These are phyloP conservation scores for Gelatoporia subvermispora DNA, from an alignment of 768 basidiomycete species.

Conservation along the genomic window DNA sequence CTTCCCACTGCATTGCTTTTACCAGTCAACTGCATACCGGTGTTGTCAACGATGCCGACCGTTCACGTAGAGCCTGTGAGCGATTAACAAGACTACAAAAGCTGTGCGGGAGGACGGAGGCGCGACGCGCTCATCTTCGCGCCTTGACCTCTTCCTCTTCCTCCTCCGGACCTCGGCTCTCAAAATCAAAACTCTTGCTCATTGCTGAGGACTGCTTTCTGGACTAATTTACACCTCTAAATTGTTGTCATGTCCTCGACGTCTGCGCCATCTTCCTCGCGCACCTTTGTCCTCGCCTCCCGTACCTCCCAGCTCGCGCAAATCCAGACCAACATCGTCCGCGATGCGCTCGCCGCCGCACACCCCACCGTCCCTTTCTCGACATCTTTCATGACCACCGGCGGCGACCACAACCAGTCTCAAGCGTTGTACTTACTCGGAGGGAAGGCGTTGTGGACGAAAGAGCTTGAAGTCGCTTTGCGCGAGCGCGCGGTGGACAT, in stretches of 20 bases:
- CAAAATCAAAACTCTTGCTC: no score
- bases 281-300: slow-evolving; percentile 75
- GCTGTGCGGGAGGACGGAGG: no score
- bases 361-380: slow-evolving; percentile 49
- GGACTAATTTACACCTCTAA: background rate
- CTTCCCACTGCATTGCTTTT: no score
- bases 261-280: slow-evolving; percentile 15
- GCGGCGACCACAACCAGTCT: slow-evolving; percentile 85
- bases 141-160: no score
- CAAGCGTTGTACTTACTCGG: slow-evolving; percentile 83
- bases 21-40: no score
- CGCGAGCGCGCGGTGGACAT: slow-evolving; percentile 74
- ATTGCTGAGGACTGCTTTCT: no score
- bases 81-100: no score
- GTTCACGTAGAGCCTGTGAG: no score
- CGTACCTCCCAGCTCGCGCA: slow-evolving; percentile 85
- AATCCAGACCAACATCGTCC: slow-evolving; percentile 82
- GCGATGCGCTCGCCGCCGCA: slow-evolving; percentile 51
- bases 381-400: slow-evolving; percentile 63
- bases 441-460: slow-evolving; percentile 94
- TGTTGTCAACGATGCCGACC: no score
- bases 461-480: slow-evolving; percentile 88
- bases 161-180: no score
- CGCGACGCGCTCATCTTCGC: no score
- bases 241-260: slow-evolving; percentile 7